Evolutionary conservation across 2,329 filamentous ascomycete genomes (phyloP), one percentile per base, ranked within the genome.

Genomic region (Penicillium decumbens): DNA sequence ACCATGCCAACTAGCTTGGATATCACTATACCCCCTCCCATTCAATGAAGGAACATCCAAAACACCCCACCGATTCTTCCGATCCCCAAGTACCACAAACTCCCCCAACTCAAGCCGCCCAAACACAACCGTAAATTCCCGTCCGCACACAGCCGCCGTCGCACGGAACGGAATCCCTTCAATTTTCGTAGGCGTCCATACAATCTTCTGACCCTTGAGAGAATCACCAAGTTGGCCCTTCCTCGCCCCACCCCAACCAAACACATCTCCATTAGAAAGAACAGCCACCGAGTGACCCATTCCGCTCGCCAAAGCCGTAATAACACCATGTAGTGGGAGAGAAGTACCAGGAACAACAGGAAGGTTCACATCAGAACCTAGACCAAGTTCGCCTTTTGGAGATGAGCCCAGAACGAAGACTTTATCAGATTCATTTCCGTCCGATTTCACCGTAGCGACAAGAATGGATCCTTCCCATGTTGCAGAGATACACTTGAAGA

Each of bases 241-340:
- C 23, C 89, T 80, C 12, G 87, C 85, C 60, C 83, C 88, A 0
- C 93, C 93, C 92, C 92, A 97, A 2, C 89, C 91, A 65, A 87
- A 95, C 1, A 85, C 84, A 13, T 87, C 78, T 0, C 91, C 92
- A 64, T 87, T 85, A 38, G 79, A 80, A 3, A 95, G 71, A 0
- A 96, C 80, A 1, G 75, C 82, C 13, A 95, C 80, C 0, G 83
- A 82, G 65, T 98, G 93, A 20, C 82, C 83, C 76, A 95, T 87
- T 28, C 87, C 83, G 9, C 88, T 86, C 1, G 84, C 75, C 24
- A 96, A 65, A 50, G 85, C 80, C 1, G 80, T 69, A 3, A 95
- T 67, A n/a, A 75, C 69, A 0, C 57, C 7, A 0, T 85, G 85
- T 1, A 86, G 87, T 8, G 55, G 93, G 92, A 23, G 80, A 66